phyloP scores from a whole-genome alignment of 352 stramenopile genomes.

The Thalassiosira ordinaria region DNA sequence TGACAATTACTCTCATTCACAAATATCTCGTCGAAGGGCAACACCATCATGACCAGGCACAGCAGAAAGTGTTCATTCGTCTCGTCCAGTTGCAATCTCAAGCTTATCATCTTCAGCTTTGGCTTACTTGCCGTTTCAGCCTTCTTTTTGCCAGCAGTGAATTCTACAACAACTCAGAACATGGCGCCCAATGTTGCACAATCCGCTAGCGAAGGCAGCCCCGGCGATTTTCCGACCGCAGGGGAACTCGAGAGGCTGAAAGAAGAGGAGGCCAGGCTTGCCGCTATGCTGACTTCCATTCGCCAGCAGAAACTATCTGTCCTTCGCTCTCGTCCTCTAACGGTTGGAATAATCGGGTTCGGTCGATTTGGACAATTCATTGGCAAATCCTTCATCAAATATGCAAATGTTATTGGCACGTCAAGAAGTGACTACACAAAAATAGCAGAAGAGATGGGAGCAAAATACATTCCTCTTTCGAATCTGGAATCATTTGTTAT shows the following conservation, averaged over 20 bases:
- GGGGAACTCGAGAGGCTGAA: constrained; percentile 84
- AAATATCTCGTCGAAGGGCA: no score
- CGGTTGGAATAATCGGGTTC: constrained; percentile 96
- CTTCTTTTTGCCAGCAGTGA: constrained; percentile 34
- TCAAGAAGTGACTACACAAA: constrained; percentile 90
- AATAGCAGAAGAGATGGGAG: constrained; percentile 80
- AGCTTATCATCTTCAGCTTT: constrained; percentile 30
- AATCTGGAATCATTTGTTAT: constrained; percentile 91
- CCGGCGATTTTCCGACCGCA: constrained; percentile 12
- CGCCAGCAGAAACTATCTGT: constrained; percentile 80
- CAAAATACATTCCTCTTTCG: constrained; percentile 83
- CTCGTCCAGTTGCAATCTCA: constrained; percentile 20
- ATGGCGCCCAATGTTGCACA: constrained; percentile 1
- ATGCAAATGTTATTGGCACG: constrained; percentile 88
- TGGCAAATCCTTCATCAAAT: constrained; percentile 92
- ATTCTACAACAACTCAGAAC: constrained; percentile 22
- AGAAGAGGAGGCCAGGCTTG: constrained; percentile 75
- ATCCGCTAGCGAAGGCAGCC: neutral
- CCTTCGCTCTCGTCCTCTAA: constrained; percentile 85
- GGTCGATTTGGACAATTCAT: constrained; percentile 98
- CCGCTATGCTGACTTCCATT: constrained; percentile 69
- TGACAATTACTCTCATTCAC: no score
- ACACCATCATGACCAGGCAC: constrained; percentile 10
- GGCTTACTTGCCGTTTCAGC: constrained; percentile 19
- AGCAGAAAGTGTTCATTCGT: constrained; percentile 8